Conservation (phyloP, 345 rosid genomes). For the Abelmoschus esculentus region DNA sequence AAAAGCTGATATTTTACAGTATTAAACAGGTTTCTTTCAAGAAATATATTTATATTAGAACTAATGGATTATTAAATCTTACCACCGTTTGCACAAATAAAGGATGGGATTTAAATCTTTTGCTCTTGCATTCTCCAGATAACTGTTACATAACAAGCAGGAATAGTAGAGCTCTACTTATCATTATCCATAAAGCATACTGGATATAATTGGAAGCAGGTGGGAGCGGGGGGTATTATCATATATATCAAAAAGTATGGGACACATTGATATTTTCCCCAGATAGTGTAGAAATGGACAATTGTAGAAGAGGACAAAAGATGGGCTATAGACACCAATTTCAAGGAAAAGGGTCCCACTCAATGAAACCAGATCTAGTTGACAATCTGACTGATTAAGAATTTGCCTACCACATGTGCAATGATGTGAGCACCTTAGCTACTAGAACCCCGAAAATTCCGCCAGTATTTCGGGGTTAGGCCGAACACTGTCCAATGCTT, state of each 20-base stretch:
- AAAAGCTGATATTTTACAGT: too few species aligned
- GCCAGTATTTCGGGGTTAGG: background rate
- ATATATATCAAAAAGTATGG: background rate
- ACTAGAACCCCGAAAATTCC: constrained; percentile 6
- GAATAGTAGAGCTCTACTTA: background rate
- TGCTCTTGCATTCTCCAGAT: background rate
- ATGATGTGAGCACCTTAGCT: background rate
- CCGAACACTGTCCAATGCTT: background rate
- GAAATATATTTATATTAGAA: background rate
- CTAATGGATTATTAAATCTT: background rate
- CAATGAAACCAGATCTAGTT: background rate
- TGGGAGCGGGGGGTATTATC: background rate
- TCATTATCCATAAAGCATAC: background rate
- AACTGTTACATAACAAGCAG: background rate
- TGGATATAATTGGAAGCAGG: background rate
- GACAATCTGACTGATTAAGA: constrained; percentile 2
- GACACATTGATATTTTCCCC: background rate
- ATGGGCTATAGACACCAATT: background rate
- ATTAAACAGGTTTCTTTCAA: too few species aligned
- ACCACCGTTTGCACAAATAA: background rate
- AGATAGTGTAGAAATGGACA: constrained; percentile 1
- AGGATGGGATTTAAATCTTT: background rate
- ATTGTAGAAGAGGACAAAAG: background rate
- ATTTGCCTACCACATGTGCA: constrained; percentile 1
- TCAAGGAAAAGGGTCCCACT: constrained; percentile 10